phyloP scores from a whole-genome alignment of 495 filamentous ascomycete species.

The Daldinia concentrica region DNA sequence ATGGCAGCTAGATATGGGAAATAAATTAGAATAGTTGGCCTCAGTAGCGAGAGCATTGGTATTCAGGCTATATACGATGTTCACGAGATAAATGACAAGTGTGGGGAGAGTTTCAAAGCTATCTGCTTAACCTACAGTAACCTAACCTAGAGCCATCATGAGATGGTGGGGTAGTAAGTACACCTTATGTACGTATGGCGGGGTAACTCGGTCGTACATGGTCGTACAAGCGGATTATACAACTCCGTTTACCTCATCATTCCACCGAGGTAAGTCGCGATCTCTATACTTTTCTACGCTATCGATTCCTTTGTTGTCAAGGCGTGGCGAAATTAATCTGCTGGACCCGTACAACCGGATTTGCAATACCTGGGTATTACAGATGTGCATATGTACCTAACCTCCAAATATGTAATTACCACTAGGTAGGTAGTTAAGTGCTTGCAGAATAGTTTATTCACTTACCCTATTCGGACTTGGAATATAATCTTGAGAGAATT shows the following conservation, averaged over 20 bases:
- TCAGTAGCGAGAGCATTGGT: conserved; percentile 21
- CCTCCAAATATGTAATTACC: no score
- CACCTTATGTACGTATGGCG: conserved; percentile 14
- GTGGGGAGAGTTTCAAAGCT: conserved; percentile 21
- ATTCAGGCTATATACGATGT: conserved; percentile 44
- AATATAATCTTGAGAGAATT: neutral
- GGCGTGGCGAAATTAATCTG: no score
- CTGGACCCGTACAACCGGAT: neutral
- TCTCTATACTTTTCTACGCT: neutral
- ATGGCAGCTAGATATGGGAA: conserved; percentile 26
- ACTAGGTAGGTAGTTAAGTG: no score
- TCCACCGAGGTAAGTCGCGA: conserved; percentile 22
- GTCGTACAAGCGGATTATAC: conserved; percentile 34
- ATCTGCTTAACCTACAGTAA: conserved; percentile 4
- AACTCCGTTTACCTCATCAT: conserved; percentile 38
- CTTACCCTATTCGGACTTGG: neutral
- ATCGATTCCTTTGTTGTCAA: no score
- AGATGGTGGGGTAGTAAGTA: conserved; percentile 31
- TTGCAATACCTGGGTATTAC: neutral
- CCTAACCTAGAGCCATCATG: conserved; percentile 6
- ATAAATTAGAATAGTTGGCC: conserved; percentile 14
- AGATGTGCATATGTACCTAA: neutral
- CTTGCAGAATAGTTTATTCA: neutral
- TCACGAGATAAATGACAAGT: conserved; percentile 36
- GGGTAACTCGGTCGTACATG: conserved; percentile 38